Evolutionary conservation across 345 rosid genomes (phyloP), one percentile per base, ranked within the genome.

Genomic region (Linum trigynum): DNA sequence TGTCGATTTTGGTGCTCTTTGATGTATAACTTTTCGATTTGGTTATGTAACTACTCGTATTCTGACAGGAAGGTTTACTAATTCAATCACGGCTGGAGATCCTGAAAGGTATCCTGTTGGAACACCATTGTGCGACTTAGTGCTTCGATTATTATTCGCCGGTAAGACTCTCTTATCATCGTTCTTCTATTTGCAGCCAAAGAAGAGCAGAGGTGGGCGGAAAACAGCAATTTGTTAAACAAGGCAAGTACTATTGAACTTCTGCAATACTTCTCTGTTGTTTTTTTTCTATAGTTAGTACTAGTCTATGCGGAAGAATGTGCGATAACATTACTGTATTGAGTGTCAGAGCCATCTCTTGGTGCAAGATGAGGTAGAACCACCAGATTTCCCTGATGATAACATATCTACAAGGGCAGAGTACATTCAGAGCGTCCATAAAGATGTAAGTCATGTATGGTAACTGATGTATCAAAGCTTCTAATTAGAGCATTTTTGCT

Each of bases 81-180:
- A 82, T 89, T 67, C 89, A 82, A 64, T 83, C 90, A 55, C 85
- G 75, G 64, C 75, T 87, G 50, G 97, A 89, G 62, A 70, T 75
- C 32, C 88, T 84, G 67, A 79, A 72, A 81, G 92, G 95, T 89
- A 76, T 6, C 38, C 0, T 2, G 43, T 23, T 45, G 2, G 65
- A 57, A 40, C 23, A 5, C 5, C 11, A 5, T 17, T 37, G 39
- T 41, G 7, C 63, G 0, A 48, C 12, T 17, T 36, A 5, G 2
- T 43, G 36, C 32, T 3, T 14, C 14, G 41, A 16, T 14, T 51
- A 39, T 2, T 36, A 1, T 59, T 17, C 32, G 14, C 53, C 14
- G 2, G 12, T 37, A 6, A 16, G 32, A 15, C 56, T 36, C 39
- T 17, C 10, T 3, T 53, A 43, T 7, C n/a, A 48, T 12, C 12